Base-by-base conservation (phyloP, 2,329 filamentous ascomycete species). In the Thermochaetoides dissita region DNA sequence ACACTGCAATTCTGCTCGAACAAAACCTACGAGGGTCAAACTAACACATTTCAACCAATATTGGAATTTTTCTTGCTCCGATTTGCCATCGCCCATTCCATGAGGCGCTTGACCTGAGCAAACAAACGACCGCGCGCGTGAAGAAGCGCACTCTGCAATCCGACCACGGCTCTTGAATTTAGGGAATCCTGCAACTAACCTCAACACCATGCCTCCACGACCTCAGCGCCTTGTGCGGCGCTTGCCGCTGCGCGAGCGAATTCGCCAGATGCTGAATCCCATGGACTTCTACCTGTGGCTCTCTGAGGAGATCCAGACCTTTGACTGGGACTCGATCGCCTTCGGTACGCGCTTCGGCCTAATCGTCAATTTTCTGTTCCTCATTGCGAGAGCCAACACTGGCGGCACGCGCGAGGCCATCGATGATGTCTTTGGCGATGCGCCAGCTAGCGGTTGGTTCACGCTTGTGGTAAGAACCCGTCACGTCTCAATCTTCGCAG, bases 261-360 rank as follows among this genome's bases (percentile, higher is more conserved):
- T 96, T 59, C 77, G 78, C 58, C 72, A 83, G 43, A 78, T 78
- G 60, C 67, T 95, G 45, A 89, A 96, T 57, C 86, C 85, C 3
- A 81, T 84, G 65, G 91, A 98, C 63, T 84, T 89, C 56, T 65
- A 91, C 41, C 76, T 98, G 11, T 94, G 86, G 83, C 63, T 94
- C 2, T 93, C 85, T 0, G 89, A 96, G 59, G 85, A 94, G 63
- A 73, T 98, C 46, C 88, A 95, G 58, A 86, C 86, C 29, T 80
- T 82, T 56, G 84, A 94, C 53, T 93, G 87, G 79, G 84, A 95
- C 52, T 85, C 89, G 12, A 81, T 84, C 51, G 65, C 78, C 32
- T 81, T 85, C 59, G 83, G 85, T 28, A 74, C 78, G 6, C 79
- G 84, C 40, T 66, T 94, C 11, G 89, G 87, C 6, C 53, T 94